Evolutionary conservation across 225 moss, liverwort and hornwort genomes (phyloP).

Genomic region (Ulota crispa): DNA sequence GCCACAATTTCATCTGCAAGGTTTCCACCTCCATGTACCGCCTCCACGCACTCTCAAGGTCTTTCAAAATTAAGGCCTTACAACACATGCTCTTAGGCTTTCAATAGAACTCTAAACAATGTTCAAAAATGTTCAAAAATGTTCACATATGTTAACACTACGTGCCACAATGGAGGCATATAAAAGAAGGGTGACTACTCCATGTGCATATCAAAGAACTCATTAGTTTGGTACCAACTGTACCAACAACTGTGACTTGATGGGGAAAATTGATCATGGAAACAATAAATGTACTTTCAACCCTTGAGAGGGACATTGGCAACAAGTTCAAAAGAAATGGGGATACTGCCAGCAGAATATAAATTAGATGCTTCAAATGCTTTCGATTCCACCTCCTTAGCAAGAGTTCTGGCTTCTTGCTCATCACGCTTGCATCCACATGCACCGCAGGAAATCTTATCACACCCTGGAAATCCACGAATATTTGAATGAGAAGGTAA

Average conservation of each 20-base stretch:
- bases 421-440: slow-evolving; percentile 40
- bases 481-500: slow-evolving; percentile 7
- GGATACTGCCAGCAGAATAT: slow-evolving; percentile 46
- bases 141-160: not conserved
- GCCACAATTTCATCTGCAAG: slow-evolving; percentile 60
- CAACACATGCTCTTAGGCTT: slow-evolving; percentile 2
- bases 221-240: not conserved
- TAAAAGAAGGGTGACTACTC: not conserved
- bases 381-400: slow-evolving; percentile 32
- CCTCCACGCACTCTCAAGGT: slow-evolving; percentile 47
- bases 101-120: not conserved
- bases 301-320: not conserved
- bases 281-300: not conserved
- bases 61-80: slow-evolving; percentile 32
- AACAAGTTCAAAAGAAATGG: slow-evolving; percentile 10
- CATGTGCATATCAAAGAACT: slow-evolving; percentile 13
- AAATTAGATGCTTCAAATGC: slow-evolving; percentile 42
- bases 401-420: slow-evolving; percentile 27
- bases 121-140: not conserved
- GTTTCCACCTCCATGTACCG: slow-evolving; percentile 56
- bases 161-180: not conserved
- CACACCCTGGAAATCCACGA: slow-evolving; percentile 28
- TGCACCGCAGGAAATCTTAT: slow-evolving; percentile 33
- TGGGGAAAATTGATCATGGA: slow-evolving; percentile 1
- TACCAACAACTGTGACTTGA: not conserved